These are phyloP conservation scores for Mycena leptocephala DNA, from an alignment of 768 basidiomycete genomes.

Conservation along the genomic window DNA sequence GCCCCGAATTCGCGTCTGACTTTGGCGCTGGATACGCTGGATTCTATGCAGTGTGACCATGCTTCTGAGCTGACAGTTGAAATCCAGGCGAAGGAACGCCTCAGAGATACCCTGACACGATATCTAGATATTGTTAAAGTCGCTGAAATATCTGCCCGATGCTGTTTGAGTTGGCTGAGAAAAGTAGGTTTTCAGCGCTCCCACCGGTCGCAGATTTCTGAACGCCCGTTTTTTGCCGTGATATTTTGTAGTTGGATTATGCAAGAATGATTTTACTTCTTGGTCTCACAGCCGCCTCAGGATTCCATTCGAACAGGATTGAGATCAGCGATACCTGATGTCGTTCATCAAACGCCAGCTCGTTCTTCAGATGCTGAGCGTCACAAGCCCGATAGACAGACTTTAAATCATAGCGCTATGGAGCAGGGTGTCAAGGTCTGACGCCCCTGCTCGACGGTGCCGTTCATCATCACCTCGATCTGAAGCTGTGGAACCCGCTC, in stretches of 20 bases:
- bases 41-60: constrained; percentile 59
- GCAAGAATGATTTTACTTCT: too few species aligned
- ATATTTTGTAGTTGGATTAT: too few species aligned
- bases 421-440: too few species aligned
- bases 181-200: too few species aligned
- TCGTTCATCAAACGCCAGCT: background rate
- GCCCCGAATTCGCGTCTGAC: constrained; percentile 61
- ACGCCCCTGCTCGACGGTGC: too few species aligned
- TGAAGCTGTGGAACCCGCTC: constrained; percentile 1
- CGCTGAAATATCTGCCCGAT: too few species aligned
- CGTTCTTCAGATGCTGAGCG: background rate
- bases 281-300: constrained; percentile 66
- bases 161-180: too few species aligned
- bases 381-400: background rate
- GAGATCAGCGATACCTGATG: background rate
- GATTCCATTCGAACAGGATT: constrained; percentile 43
- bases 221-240: too few species aligned
- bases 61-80: constrained; percentile 56
- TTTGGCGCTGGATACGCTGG: constrained; percentile 65
- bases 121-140: too few species aligned
- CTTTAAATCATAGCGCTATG: background rate
- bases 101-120: too few species aligned
- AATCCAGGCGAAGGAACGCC: too few species aligned
- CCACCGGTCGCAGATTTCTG: too few species aligned
- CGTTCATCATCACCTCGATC: background rate